Evolutionary conservation across 352 stramenopile species (phyloP).

Genomic region (Phytophthora pluvialis): DNA sequence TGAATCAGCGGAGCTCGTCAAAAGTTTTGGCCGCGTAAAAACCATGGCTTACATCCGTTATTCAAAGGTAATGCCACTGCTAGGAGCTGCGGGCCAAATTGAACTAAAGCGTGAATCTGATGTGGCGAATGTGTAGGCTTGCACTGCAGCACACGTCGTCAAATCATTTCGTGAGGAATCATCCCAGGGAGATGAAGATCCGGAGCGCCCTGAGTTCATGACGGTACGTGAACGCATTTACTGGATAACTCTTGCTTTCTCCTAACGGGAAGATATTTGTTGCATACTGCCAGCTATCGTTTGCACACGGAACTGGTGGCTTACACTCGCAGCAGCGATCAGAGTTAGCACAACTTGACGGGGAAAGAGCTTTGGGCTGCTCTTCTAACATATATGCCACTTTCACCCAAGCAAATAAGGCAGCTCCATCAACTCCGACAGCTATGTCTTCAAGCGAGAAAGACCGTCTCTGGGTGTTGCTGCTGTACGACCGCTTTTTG

Average conservation of each 20-base stretch:
- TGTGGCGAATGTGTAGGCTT: constrained; percentile 36
- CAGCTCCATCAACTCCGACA: constrained; percentile 10
- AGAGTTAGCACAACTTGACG: constrained; percentile 8
- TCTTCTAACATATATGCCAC: constrained; percentile 5
- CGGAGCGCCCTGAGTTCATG: constrained; percentile 52
- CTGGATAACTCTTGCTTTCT: not conserved
- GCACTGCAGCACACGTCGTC: constrained; percentile 56
- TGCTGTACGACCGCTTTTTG: constrained; percentile 72
- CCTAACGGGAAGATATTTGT: constrained; percentile 15
- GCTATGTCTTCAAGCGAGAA: constrained; percentile 18
- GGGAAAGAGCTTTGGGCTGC: constrained; percentile 11
- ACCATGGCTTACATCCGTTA: constrained; percentile 89
- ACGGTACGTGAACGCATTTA: constrained; percentile 35
- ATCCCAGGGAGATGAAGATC: constrained; percentile 39
- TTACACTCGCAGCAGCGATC: constrained; percentile 19
- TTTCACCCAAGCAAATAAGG: constrained; percentile 1
- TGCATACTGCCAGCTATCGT: constrained; percentile 43
- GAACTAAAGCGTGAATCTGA: constrained; percentile 1
- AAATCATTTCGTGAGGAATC: constrained; percentile 60
- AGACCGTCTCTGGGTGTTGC: constrained; percentile 66
- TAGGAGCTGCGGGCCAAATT: not conserved
- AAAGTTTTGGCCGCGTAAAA: constrained; percentile 82
- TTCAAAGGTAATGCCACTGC: constrained; percentile 47
- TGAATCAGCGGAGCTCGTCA: constrained; percentile 67
- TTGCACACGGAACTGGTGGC: constrained; percentile 42